These are phyloP conservation scores for Colletotrichum lentis DNA, from an alignment of 2,329 filamentous ascomycete species.

Conservation along the genomic window DNA sequence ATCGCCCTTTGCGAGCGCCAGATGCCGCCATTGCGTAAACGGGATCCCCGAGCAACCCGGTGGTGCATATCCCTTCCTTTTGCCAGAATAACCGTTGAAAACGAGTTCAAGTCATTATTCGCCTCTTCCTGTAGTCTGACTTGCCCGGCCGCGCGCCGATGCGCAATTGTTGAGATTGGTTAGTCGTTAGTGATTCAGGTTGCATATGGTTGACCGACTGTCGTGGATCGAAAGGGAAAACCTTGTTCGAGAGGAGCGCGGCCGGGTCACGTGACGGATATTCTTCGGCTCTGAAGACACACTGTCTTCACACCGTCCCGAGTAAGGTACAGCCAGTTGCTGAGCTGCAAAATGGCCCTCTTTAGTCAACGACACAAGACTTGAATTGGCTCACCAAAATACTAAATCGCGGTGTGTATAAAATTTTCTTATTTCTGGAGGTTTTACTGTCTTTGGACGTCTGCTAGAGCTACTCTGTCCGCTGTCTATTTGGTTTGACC, in stretches of 20 bases:
- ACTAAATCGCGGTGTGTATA: not conserved
- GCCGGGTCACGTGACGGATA: constrained; percentile 18
- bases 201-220: constrained; percentile 18
- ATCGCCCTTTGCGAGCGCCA: constrained; percentile 1
- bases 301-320: not conserved
- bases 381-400: not conserved
- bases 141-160: constrained; percentile 8
- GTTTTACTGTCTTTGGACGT: not conserved
- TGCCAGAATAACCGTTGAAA: not conserved
- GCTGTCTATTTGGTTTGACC: no score
- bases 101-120: constrained; percentile 8
- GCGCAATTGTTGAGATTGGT: constrained; percentile 17
- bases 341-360: not conserved
- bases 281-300: not conserved
- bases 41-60: not conserved
- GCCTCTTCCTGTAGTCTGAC: constrained; percentile 7
- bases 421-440: not conserved
- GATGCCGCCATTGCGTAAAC: constrained; percentile 15
- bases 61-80: constrained; percentile 2
- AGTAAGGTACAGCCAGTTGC: not conserved
- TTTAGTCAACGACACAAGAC: not conserved
- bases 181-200: constrained; percentile 17
- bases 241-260: constrained; percentile 24
- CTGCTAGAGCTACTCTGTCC: no score
- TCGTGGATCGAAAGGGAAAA: constrained; percentile 33